These are phyloP conservation scores for Lactifluus volemus DNA, from an alignment of 768 basidiomycete species.

Conservation along the genomic window DNA sequence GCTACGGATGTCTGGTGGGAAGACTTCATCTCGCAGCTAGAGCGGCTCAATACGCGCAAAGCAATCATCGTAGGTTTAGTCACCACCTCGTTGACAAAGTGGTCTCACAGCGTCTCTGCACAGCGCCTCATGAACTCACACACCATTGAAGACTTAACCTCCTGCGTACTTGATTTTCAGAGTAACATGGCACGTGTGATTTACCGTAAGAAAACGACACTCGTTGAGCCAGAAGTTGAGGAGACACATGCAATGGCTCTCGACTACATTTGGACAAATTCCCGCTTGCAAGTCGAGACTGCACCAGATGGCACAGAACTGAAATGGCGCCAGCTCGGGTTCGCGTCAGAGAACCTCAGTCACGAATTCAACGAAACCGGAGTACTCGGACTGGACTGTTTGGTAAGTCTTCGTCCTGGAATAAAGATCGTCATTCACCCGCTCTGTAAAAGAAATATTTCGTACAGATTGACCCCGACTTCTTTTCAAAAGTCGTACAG, in stretches of 20 bases:
- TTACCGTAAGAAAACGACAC: conserved; percentile 72
- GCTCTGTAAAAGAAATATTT: conserved; percentile 45
- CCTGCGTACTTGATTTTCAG: conserved; percentile 82
- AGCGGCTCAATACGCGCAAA: conserved; percentile 68
- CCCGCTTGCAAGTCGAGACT: conserved; percentile 45
- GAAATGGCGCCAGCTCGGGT: conserved; percentile 76
- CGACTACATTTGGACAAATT: conserved; percentile 58
- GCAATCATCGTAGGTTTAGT: conserved; percentile 62
- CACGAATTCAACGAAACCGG: conserved; percentile 75
- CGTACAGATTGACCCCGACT: conserved; percentile 58
- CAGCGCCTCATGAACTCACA: conserved; percentile 81
- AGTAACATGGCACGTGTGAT: conserved; percentile 73
- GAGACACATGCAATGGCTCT: conserved; percentile 48
- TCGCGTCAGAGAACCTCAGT: conserved; percentile 62
- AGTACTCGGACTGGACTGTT: conserved; percentile 71
- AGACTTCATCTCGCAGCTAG: conserved; percentile 66
- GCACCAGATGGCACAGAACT: conserved; percentile 41
- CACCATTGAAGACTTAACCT: conserved; percentile 72
- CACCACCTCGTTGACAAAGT: not conserved
- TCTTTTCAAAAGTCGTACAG: conserved; percentile 69
- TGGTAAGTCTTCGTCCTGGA: conserved; percentile 38
- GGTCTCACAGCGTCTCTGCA: not conserved
- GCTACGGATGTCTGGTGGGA: conserved; percentile 74
- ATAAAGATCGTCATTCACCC: not conserved
- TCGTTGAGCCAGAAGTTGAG: conserved; percentile 62